Evolutionary conservation across 2,329 filamentous ascomycete genomes (phyloP), one percentile per base, ranked within the genome.

Genomic region (Penicillium polonicum): DNA sequence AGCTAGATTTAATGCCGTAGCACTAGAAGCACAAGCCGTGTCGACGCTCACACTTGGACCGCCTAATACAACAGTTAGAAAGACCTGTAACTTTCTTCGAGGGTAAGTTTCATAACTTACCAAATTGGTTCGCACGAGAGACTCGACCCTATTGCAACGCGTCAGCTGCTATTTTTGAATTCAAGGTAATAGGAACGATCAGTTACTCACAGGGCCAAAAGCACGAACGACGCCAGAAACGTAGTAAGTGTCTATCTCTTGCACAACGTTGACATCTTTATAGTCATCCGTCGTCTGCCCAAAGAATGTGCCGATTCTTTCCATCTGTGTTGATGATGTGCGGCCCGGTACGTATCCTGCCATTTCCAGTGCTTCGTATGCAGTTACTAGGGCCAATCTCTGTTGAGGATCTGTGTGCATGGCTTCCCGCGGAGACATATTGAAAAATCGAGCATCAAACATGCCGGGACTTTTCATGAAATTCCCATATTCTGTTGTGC

Each of bases 371-470:
- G 89, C 89, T 70, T 92, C 88, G 65, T 90, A 92, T 1, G 88
- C 87, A 1, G 88, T 90, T 5, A 85, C 82, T n/a, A 92, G 74
- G 1, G 87, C 85, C 2, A 72, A 48, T 6, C 72, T 58, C 36
- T 73, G 70, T 52, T 58, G 55, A 0, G 70, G 88, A 70, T 91
- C 88, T 1, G 87, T 89, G 70, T 89, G 86, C 51, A 82, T 82
- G 23, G 88, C 88, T 72, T 91, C 88, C 62, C 87, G 83, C 4
- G 88, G 87, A 31, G 87, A 90, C 85, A 91, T 91, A 72, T 89
- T 89, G 81, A 91, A 91, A 75, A 91, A 91, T 0, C 84, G 81
- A n/a, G 87, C 83, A 66, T 91, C 88, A 67, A 91, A 91, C 48
- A 86, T 76, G 48, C 87, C 86, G 0, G 88, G 88, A 59, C 89